Conservation (phyloP, 2,329 filamentous ascomycete genomes). For the Aspergillus ochraceoroseus region DNA sequence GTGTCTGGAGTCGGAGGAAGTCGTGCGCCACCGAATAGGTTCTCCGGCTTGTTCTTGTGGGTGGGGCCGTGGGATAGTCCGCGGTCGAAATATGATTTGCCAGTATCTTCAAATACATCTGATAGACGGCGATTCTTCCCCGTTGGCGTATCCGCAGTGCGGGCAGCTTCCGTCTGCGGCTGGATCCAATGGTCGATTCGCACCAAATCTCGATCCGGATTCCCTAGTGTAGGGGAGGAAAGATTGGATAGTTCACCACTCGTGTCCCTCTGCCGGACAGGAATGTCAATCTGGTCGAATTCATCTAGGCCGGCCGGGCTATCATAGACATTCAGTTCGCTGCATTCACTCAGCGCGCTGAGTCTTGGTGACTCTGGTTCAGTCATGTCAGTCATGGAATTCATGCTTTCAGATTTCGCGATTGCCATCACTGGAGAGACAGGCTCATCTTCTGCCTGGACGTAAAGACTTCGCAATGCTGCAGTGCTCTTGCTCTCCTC, state of each 20-base stretch:
- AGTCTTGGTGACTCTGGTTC: constrained; percentile 41
- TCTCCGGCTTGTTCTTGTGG: constrained; percentile 29
- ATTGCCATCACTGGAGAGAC: constrained; percentile 24
- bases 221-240: constrained; percentile 15
- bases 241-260: constrained; percentile 17
- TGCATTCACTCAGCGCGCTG: constrained; percentile 45
- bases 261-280: constrained; percentile 23
- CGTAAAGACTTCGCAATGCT: constrained; percentile 39
- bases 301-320: constrained; percentile 18
- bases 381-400: constrained; percentile 33
- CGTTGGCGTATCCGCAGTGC: constrained; percentile 18
- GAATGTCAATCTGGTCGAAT: constrained; percentile 29
- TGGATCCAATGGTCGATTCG: constrained; percentile 35
- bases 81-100: constrained; percentile 22
- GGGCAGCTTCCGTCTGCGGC: constrained; percentile 18
- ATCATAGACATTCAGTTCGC: constrained; percentile 38
- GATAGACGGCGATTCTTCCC: constrained; percentile 19
- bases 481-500: constrained; percentile 36
- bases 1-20: constrained; percentile 44
- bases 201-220: constrained; percentile 21
- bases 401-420: constrained; percentile 35
- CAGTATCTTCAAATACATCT: constrained; percentile 22
- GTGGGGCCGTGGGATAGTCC: constrained; percentile 26
- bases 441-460: constrained; percentile 28
- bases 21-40: constrained; percentile 32